Conservation (phyloP, 2,329 filamentous ascomycete species). For the Sporothrix protearum region DNA sequence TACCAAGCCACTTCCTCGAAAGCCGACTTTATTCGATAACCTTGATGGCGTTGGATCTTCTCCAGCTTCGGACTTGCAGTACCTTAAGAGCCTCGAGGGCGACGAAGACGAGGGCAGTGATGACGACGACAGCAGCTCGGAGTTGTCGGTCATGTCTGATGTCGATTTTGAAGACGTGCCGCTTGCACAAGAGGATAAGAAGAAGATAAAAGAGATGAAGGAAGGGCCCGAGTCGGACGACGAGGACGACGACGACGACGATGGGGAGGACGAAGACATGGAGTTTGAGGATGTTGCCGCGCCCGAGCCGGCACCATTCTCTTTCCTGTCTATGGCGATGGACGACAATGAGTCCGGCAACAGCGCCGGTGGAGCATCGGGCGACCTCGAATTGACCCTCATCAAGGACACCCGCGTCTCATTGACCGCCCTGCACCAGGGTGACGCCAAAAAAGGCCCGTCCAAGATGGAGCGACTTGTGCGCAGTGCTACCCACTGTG, state of each 20-base stretch:
- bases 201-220: conserved; percentile 27
- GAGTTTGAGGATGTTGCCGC: conserved; percentile 58
- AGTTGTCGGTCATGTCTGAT: conserved; percentile 54
- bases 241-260: conserved; percentile 34
- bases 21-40: conserved; percentile 59
- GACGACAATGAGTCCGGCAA: conserved; percentile 29
- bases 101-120: conserved; percentile 1
- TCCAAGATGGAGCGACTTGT: conserved; percentile 80
- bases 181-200: conserved; percentile 39
- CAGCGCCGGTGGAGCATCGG: conserved; percentile 48
- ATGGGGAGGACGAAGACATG: conserved; percentile 57
- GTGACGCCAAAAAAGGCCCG: conserved; percentile 73
- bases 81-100: conserved; percentile 28
- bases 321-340: conserved; percentile 32
- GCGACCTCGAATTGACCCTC: conserved; percentile 72
- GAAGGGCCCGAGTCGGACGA: conserved; percentile 22
- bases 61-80: conserved; percentile 41
- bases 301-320: conserved; percentile 33
- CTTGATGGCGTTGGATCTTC: conserved; percentile 51
- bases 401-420: conserved; percentile 57
- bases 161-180: conserved; percentile 55
- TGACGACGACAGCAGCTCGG: conserved; percentile 46
- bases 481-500: conserved; percentile 73
- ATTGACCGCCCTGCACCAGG: conserved; percentile 49
- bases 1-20: conserved; percentile 41